Evolutionary conservation across 768 basidiomycete genomes (phyloP), one percentile per base, ranked within the genome.

Genomic region (Pulveroboletus sp.): DNA sequence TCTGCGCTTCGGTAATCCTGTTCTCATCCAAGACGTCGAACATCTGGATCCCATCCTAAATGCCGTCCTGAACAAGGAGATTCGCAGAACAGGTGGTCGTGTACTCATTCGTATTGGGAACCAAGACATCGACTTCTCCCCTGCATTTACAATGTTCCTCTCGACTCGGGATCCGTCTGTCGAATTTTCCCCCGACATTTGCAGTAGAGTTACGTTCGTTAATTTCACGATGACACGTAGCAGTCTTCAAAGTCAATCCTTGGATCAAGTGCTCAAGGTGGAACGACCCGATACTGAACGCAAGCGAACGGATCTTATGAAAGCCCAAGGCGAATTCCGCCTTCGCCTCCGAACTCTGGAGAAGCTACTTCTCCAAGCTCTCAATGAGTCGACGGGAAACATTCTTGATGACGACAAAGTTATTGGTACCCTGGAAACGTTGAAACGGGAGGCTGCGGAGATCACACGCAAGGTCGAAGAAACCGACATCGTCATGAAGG

Each of bases 141-240:
- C 97, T 6, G 86, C 97, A n/a, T 99, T 99, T 77, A 97, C 92
- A 6, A 94, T 99, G 92, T 99, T 99, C 82, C 77, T 99, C 37
- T 91, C 95, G 2, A 99, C 97, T 11, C 76, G 97, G 19, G 94
- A 99, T 67, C 94, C 97, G 2, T 95, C 95, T 0, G 88, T 97
- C 53, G 94, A 97, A 60, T 97, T 99, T 71, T 90, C 95, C 12
- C 94, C 97, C 4, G 97, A 99, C 66, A 94, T 99, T 58, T 98
- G 95, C 76, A 95, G 93, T 75, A 84, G 97, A 51, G 91, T 95
- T 23, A 92, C 89, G 0, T 93, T 94, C 60, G 91, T 94, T 71
- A 94, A 93, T 72, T 94, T 94, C 69, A 95, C 94, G 23, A 99
- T 99, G 95, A 99, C 97, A 0, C 82, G 94, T 50, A 93, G 93